phyloP scores from a whole-genome alignment of 495 filamentous ascomycete species.

The Talaromyces adpressus region DNA sequence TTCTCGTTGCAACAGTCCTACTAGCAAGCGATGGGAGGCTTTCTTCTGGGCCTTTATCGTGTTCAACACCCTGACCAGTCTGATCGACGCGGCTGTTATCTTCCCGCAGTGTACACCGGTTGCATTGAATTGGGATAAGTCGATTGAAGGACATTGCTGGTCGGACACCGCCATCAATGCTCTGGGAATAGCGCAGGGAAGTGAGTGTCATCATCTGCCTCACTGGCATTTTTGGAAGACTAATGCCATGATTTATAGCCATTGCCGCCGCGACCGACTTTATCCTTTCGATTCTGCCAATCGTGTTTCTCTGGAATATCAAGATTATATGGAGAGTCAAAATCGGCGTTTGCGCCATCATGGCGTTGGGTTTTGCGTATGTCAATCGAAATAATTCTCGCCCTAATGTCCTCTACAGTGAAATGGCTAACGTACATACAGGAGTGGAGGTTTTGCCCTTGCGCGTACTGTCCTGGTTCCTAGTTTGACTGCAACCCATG shows the following conservation, averaged over 20 bases:
- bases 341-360: conserved; percentile 1
- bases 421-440: not conserved
- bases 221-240: not conserved
- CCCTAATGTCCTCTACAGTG: not conserved
- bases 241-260: not conserved
- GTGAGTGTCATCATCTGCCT: not conserved
- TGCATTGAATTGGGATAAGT: conserved; percentile 6
- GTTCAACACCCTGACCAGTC: conserved; percentile 5
- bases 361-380: conserved; percentile 8
- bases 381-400: not conserved
- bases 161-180: conserved; percentile 9
- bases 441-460: not conserved
- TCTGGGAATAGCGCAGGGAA: conserved; percentile 5
- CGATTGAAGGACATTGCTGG: conserved; percentile 5
- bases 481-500: not conserved
- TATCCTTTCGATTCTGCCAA: not conserved
- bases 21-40: not conserved
- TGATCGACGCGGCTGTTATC: conserved; percentile 5
- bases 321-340: conserved; percentile 2
- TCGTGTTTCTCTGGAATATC: conserved; percentile 7
- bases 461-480: conserved; percentile 1
- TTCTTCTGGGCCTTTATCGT: conserved; percentile 8
- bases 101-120: conserved; percentile 7
- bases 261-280: conserved; percentile 8
- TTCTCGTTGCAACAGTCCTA: not conserved